A percentile compares a stretch with the other conserved stretches of the same genome.
Evolutionary conservation across 306 rosid species (phyloP).

Genomic region (Malus sylvestris): DNA sequence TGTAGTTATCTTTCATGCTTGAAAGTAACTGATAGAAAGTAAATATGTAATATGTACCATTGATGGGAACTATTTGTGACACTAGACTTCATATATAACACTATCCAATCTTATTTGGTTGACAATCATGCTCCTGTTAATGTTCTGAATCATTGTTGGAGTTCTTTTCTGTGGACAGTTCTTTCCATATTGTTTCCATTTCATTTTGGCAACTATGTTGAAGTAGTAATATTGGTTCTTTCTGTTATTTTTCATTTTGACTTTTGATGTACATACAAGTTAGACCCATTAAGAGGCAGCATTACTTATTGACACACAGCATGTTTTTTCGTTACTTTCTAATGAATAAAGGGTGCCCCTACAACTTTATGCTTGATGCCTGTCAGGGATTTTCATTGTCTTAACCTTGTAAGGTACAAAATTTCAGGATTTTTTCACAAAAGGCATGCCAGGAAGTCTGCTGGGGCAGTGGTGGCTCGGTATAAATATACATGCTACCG

Average conservation of each 20-base stretch:
- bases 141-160: not conserved
- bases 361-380: not conserved
- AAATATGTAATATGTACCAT: not conserved
- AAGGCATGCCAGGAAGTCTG: conserved; percentile 71
- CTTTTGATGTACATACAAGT: not conserved
- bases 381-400: conserved; percentile 9
- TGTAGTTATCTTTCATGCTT: not conserved
- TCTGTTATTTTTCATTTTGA: not conserved
- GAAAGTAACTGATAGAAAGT: not conserved
- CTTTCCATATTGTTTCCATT: not conserved
- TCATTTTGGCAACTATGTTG: not conserved
- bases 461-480: conserved; percentile 36
- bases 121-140: not conserved
- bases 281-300: not conserved
- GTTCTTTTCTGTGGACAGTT: not conserved
- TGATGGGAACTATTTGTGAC: not conserved
- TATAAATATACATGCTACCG: conserved; percentile 59
- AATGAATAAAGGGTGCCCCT: not conserved
- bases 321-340: not conserved
- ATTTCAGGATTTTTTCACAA: conserved; percentile 79
- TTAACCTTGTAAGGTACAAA: conserved; percentile 7
- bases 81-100: not conserved
- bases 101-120: not conserved
- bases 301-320: not conserved
- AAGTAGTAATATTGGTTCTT: not conserved